phyloP scores from a whole-genome alignment of 345 rosid species.

The Noccaea bulbosa region DNA sequence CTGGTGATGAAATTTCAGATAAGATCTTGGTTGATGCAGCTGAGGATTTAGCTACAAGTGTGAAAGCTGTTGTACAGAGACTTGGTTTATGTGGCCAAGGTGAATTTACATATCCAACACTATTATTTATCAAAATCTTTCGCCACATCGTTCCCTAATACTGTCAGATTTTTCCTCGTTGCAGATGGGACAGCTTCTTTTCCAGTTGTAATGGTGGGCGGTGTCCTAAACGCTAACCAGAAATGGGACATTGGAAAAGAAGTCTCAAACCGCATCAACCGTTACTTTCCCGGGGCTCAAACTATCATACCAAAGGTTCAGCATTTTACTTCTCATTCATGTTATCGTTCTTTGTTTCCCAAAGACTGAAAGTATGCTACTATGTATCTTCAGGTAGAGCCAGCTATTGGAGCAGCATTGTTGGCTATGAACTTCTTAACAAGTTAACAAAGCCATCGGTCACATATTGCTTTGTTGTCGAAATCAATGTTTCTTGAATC shows the following conservation, averaged over 20 bases:
- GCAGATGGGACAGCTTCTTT: constrained; percentile 54
- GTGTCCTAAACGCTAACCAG: constrained; percentile 58
- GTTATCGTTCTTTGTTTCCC: not conserved
- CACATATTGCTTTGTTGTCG: constrained; percentile 1
- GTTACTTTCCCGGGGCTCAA: constrained; percentile 50
- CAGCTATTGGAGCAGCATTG: constrained; percentile 67
- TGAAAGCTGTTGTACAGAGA: constrained; percentile 63
- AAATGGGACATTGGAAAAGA: constrained; percentile 63
- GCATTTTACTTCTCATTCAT: constrained; percentile 1
- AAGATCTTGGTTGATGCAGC: constrained; percentile 54
- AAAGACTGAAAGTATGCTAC: not conserved
- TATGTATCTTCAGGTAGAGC: constrained; percentile 56
- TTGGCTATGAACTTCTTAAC: constrained; percentile 53
- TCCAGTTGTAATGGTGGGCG: constrained; percentile 68
- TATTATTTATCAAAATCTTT: not conserved
- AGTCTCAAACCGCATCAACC: constrained; percentile 52
- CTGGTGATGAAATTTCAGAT: constrained; percentile 58
- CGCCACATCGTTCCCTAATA: not conserved
- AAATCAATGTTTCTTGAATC: constrained; percentile 3
- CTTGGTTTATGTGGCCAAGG: constrained; percentile 64
- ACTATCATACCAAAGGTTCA: constrained; percentile 60
- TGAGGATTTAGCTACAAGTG: constrained; percentile 59
- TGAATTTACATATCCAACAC: constrained; percentile 26
- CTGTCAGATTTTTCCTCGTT: constrained; percentile 10
- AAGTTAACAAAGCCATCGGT: constrained; percentile 28